Conservation (phyloP, 2,329 filamentous ascomycete species). For the Plenodomus biglobosus region DNA sequence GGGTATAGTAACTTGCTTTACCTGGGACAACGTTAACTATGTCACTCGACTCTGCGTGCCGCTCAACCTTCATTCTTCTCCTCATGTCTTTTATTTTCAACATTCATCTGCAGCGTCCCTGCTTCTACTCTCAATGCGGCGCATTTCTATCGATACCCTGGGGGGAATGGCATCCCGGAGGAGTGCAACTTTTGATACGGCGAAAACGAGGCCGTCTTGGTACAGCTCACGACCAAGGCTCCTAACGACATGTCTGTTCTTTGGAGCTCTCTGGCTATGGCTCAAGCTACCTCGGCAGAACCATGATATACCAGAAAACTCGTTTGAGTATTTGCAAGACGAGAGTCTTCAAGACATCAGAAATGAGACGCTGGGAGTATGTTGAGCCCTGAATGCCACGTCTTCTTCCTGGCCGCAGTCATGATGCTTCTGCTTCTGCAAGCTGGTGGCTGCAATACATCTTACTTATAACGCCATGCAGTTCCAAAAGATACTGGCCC, state of each 20-base stretch:
- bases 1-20: slow-evolving; percentile 18
- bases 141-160: slow-evolving; percentile 35
- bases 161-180: slow-evolving; percentile 25
- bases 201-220: slow-evolving; percentile 23
- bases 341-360: slow-evolving; percentile 27
- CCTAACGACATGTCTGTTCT: slow-evolving; percentile 26
- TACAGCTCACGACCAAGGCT: slow-evolving; percentile 24
- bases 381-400: slow-evolving; percentile 1
- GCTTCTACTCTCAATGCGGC: slow-evolving; percentile 19
- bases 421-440: neutral
- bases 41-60: neutral
- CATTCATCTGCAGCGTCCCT: neutral
- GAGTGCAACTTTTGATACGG: slow-evolving; percentile 16
- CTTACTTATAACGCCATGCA: slow-evolving; percentile 23
- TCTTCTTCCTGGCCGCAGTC: neutral
- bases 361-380: slow-evolving; percentile 33
- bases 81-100: slow-evolving; percentile 2
- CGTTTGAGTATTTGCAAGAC: slow-evolving; percentile 26
- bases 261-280: slow-evolving; percentile 25
- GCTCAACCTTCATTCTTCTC: neutral
- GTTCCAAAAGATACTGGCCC: slow-evolving; percentile 59
- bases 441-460: neutral
- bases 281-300: slow-evolving; percentile 16
- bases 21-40: slow-evolving; percentile 7
- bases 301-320: slow-evolving; percentile 24